Base-by-base conservation (phyloP, 2,329 filamentous ascomycete genomes). In the Pestalotiopsis sp. region DNA sequence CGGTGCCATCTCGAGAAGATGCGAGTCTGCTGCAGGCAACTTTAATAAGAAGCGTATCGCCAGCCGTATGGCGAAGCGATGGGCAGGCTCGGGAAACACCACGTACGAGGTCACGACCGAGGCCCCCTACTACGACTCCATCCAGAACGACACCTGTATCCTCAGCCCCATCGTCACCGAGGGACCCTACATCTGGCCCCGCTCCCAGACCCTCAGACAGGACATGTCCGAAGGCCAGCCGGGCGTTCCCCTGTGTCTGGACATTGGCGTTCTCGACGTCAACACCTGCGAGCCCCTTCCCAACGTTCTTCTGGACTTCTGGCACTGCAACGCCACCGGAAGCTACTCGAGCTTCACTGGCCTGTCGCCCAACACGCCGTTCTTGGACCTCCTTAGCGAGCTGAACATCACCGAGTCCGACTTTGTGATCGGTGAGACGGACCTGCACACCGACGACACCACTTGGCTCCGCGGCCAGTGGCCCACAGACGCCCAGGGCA, bases 321-420 rank as follows among this genome's bases (percentile, higher is more conserved):
- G 83, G 83, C 77, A 82, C 49, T 83, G 82, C 75, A 84, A 85
- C 71, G 79, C 81, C 49, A 84, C 81, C 0, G 83, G 83, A 57
- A 76, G 78, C 25, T 85, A 85, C 77, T 82, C 79, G 61, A 73
- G 71, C 25, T 78, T 78, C 68, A 75, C 74, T 38, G 72, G 73
- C 2, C 68, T 76, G 3, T 74, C 72, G 12, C 78, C 78, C 0
- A 77, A 80, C 49, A 80, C 74, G 1, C 60, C 65, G 0, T 80
- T 78, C 56, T 57, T 56, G 2, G 69, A 74, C 23, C 73, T 81
- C 9, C 72, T 80, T 5, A 60, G 71, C 0, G 62, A 77, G 31
- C 67, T 79, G 20, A 77, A 79, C 58, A 71, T 74, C 70, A 77
- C 73, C 3, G 45, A 52, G 45, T 52, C 45, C 45, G 70, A 72